Percentiles rank a stretch among this genome's conserved stretches.
Evolutionary conservation across 805 yeast species (phyloP).

Genomic region (Candida insectalens): DNA sequence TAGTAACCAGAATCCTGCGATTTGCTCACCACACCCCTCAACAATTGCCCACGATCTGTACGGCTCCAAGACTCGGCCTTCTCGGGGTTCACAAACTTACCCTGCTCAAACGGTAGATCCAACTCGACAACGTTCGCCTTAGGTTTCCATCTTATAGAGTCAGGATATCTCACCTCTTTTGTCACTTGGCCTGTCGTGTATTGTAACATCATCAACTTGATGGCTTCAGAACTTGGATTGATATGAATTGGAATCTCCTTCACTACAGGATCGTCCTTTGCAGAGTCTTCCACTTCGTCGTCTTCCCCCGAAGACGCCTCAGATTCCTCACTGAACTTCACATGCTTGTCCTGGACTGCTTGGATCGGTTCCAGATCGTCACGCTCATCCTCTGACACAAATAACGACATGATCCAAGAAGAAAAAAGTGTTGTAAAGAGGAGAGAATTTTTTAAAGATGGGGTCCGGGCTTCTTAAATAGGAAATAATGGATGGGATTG

Average conservation of each 20-base stretch:
- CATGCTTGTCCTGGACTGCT: too few relatives aligned
- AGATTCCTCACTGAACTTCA: too few relatives aligned
- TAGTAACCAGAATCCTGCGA: constrained; percentile 38
- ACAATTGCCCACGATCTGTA: constrained; percentile 47
- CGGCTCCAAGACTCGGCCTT: constrained; percentile 59
- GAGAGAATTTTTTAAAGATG: too few relatives aligned
- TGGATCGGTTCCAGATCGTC: too few relatives aligned
- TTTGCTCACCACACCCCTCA: constrained; percentile 59
- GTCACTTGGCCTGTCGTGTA: constrained; percentile 29
- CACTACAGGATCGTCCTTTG: constrained; percentile 51
- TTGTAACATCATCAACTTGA: constrained; percentile 36
- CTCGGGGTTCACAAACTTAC: constrained; percentile 53
- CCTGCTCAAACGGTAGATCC: constrained; percentile 64
- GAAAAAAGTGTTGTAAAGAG: too few relatives aligned
- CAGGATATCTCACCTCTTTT: constrained; percentile 1
- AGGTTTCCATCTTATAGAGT: constrained; percentile 35
- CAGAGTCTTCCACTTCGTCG: constrained; percentile 14
- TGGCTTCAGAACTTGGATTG: constrained; percentile 10
- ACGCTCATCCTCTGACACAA: constrained; percentile 29
- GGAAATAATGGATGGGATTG: too few relatives aligned
- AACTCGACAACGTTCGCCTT: constrained; percentile 60
- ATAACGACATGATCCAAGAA: constrained; percentile 17
- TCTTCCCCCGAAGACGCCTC: too few relatives aligned
- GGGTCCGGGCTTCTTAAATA: too few relatives aligned
- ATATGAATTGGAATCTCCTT: constrained; percentile 50